These are phyloP conservation scores for Strobilomyces dryophilus DNA, from an alignment of 768 basidiomycete genomes.

Conservation along the genomic window DNA sequence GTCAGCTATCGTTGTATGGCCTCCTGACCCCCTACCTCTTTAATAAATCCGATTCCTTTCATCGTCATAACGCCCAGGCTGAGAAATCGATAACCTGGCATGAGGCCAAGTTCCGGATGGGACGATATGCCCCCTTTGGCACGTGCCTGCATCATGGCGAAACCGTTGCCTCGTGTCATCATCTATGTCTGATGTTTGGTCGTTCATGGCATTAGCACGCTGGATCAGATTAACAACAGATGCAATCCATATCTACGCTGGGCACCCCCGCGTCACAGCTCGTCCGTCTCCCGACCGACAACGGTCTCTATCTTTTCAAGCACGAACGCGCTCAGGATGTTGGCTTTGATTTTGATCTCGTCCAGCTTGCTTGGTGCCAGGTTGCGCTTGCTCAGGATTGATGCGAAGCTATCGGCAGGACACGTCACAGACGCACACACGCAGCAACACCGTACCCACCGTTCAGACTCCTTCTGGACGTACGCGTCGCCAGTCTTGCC, in stretches of 20 bases:
- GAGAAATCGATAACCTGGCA: conserved; percentile 20
- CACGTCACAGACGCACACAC: neutral
- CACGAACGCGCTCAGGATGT: conserved; percentile 70
- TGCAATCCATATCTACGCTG: conserved; percentile 9
- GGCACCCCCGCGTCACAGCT: conserved; percentile 36
- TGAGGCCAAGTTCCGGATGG: conserved; percentile 24
- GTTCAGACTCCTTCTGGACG: conserved; percentile 78
- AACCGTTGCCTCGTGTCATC: conserved; percentile 19
- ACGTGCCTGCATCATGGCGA: conserved; percentile 25
- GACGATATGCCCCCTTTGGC: conserved; percentile 1
- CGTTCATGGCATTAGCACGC: conserved; percentile 14
- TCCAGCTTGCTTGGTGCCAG: conserved; percentile 79
- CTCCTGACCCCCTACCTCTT: conserved; percentile 5
- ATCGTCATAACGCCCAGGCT: conserved; percentile 10
- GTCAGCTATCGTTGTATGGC: neutral
- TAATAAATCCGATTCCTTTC: conserved; percentile 10
- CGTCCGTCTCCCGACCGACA: conserved; percentile 32
- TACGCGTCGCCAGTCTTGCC: conserved; percentile 67
- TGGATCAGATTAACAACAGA: conserved; percentile 17
- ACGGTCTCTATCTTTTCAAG: conserved; percentile 34
- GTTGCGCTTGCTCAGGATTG: conserved; percentile 75
- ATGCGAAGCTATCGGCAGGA: conserved; percentile 49
- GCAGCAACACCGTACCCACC: conserved; percentile 45
- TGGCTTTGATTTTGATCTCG: conserved; percentile 89
- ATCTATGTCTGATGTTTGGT: neutral